phyloP scores from a whole-genome alignment of 495 filamentous ascomycete genomes.

The Staphylotrichum longicolle region DNA sequence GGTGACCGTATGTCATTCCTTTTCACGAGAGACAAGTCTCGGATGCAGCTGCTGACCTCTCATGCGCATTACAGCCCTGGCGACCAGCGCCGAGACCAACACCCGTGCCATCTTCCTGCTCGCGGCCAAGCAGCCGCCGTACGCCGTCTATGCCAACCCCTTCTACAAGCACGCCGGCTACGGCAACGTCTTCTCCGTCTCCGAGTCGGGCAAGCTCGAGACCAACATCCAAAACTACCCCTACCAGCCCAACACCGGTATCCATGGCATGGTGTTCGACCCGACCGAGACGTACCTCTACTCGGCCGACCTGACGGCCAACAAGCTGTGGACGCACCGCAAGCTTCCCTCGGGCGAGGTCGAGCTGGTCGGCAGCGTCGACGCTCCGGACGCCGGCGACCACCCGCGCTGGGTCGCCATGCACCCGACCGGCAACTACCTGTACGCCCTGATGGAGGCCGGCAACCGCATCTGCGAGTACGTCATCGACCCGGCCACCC shows the following conservation, averaged over 20 bases:
- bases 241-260: slow-evolving; percentile 68
- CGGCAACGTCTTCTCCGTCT: slow-evolving; percentile 74
- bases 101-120: slow-evolving; percentile 85
- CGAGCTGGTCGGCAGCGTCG: slow-evolving; percentile 63
- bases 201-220: slow-evolving; percentile 57
- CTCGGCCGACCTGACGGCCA: slow-evolving; percentile 77
- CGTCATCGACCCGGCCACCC: slow-evolving; percentile 70
- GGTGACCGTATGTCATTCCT: slow-evolving; percentile 42
- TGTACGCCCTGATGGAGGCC: slow-evolving; percentile 83
- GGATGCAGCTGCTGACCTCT: not conserved
- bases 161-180: slow-evolving; percentile 82
- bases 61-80: slow-evolving; percentile 51
- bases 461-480: slow-evolving; percentile 78
- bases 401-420: slow-evolving; percentile 85
- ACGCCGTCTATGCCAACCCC: slow-evolving; percentile 78
- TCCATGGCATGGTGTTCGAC: slow-evolving; percentile 89
- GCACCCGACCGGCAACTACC: slow-evolving; percentile 68
- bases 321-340: slow-evolving; percentile 83
- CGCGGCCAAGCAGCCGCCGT: slow-evolving; percentile 70
- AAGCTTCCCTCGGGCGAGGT: slow-evolving; percentile 64
- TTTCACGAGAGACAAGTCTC: not conserved
- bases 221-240: slow-evolving; percentile 76
- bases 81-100: slow-evolving; percentile 65
- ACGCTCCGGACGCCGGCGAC: slow-evolving; percentile 67
- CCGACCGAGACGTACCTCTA: slow-evolving; percentile 80